Conservation (phyloP, 257 asterid species). For the Solanum sitiens region DNA sequence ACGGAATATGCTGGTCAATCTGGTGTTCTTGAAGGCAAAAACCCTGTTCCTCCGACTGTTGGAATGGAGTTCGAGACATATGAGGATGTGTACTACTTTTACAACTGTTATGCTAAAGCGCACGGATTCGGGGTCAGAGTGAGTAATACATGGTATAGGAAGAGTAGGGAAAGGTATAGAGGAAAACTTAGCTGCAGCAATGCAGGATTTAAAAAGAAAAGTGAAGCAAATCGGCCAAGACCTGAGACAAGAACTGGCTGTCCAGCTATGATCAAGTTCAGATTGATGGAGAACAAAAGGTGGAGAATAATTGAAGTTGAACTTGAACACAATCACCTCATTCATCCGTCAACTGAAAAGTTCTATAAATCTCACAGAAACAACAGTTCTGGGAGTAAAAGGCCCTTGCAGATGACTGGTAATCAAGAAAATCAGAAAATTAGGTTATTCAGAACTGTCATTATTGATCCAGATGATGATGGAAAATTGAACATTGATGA, state of each 20-base stretch:
- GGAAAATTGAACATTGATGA: slow-evolving; percentile 14
- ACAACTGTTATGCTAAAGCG: slow-evolving; percentile 50
- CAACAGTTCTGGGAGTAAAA: slow-evolving; percentile 31
- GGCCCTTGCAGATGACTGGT: slow-evolving; percentile 31
- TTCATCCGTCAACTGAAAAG: slow-evolving; percentile 23
- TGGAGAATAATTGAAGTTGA: slow-evolving; percentile 57
- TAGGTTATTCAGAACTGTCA: slow-evolving; percentile 39
- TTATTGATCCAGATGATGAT: slow-evolving; percentile 29
- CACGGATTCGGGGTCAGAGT: slow-evolving; percentile 64
- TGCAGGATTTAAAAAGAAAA: slow-evolving; percentile 68
- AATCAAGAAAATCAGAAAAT: slow-evolving; percentile 24
- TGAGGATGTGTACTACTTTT: slow-evolving; percentile 55
- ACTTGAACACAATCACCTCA: slow-evolving; percentile 58
- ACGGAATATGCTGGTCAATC: slow-evolving; percentile 36
- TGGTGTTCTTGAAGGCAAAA: slow-evolving; percentile 35
- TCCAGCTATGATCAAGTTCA: slow-evolving; percentile 58
- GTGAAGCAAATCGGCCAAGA: slow-evolving; percentile 45
- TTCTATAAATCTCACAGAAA: slow-evolving; percentile 36
- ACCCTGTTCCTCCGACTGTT: slow-evolving; percentile 48
- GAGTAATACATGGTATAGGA: slow-evolving; percentile 60
- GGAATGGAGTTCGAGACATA: slow-evolving; percentile 62
- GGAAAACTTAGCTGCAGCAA: slow-evolving; percentile 61
- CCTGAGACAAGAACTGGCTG: slow-evolving; percentile 68
- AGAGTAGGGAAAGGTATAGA: slow-evolving; percentile 52
- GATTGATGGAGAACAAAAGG: slow-evolving; percentile 41